Percentiles rank a stretch among this genome's conserved stretches.
Conservation (phyloP, 2,329 filamentous ascomycete species). For the Microsporum ferrugineum region DNA sequence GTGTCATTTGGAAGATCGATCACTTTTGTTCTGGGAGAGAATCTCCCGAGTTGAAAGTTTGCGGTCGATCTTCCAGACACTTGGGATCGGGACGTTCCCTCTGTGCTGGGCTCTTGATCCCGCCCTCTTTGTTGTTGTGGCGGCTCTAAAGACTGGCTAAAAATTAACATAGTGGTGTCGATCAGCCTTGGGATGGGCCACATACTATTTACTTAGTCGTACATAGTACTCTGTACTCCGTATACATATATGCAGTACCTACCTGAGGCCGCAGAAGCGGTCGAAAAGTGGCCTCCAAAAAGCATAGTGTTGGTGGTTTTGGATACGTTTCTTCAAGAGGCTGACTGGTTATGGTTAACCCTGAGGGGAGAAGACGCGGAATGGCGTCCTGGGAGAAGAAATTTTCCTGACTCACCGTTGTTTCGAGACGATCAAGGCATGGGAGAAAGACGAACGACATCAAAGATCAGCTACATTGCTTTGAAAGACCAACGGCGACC, state of each 20-base stretch:
- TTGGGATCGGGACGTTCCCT: not conserved
- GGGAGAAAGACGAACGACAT: not conserved
- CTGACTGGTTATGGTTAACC: not conserved
- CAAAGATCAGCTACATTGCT: not conserved
- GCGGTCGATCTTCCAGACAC: conserved; percentile 3
- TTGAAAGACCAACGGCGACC: not conserved
- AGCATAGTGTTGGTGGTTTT: not conserved
- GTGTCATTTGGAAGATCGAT: not conserved
- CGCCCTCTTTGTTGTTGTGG: not conserved
- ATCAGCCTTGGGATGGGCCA: not conserved
- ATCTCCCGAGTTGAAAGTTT: not conserved
- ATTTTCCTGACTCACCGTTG: not conserved
- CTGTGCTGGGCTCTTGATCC: not conserved
- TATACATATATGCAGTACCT: not conserved
- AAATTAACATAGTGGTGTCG: not conserved
- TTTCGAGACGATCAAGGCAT: not conserved
- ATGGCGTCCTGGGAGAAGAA: not conserved
- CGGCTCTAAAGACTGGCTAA: not conserved
- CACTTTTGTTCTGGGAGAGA: not conserved
- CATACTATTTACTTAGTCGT: conserved; percentile 1
- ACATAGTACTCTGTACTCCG: not conserved
- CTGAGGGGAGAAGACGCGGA: not conserved
- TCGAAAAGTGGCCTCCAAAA: not conserved
- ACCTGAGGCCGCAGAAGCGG: not conserved
- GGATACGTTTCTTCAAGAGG: not conserved